These are phyloP conservation scores for Zygosaccharomyces pseudorouxii DNA, from an alignment of 805 yeast genomes.

Conservation along the genomic window DNA sequence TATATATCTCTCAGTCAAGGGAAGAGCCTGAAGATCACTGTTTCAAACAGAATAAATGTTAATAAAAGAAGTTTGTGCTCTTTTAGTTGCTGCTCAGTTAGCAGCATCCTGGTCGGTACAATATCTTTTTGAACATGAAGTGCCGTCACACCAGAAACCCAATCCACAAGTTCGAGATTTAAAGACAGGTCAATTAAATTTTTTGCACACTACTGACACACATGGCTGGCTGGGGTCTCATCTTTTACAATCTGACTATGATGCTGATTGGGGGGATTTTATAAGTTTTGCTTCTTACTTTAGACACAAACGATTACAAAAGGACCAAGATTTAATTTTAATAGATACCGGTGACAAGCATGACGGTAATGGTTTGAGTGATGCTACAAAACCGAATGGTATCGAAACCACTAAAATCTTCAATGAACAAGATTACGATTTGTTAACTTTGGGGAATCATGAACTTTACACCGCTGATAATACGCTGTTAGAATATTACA, in stretches of 20 bases:
- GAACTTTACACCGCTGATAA: constrained; percentile 71
- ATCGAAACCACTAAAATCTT: constrained; percentile 56
- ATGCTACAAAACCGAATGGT: constrained; percentile 74
- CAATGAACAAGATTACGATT: constrained; percentile 61
- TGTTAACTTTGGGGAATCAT: constrained; percentile 86
- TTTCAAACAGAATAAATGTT: not conserved
- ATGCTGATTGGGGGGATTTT: constrained; percentile 92
- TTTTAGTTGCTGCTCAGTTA: not conserved
- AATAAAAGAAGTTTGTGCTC: not conserved
- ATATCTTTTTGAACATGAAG: constrained; percentile 8
- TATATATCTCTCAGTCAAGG: no score
- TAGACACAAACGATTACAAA: constrained; percentile 27
- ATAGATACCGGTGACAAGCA: constrained; percentile 92
- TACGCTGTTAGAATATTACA: constrained; percentile 59
- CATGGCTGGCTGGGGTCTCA: constrained; percentile 98
- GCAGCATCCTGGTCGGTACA: constrained; percentile 3
- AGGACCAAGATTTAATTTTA: constrained; percentile 58
- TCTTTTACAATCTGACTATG: constrained; percentile 64
- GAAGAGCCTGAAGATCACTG: not conserved
- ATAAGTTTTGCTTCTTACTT: constrained; percentile 59
- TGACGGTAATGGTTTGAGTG: constrained; percentile 90
- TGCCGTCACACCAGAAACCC: not conserved
- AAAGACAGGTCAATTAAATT: constrained; percentile 68
- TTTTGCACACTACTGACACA: constrained; percentile 92
- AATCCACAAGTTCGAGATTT: constrained; percentile 41